These are phyloP conservation scores for Hippophae tibetana DNA, from an alignment of 306 rosid species.

Conservation along the genomic window DNA sequence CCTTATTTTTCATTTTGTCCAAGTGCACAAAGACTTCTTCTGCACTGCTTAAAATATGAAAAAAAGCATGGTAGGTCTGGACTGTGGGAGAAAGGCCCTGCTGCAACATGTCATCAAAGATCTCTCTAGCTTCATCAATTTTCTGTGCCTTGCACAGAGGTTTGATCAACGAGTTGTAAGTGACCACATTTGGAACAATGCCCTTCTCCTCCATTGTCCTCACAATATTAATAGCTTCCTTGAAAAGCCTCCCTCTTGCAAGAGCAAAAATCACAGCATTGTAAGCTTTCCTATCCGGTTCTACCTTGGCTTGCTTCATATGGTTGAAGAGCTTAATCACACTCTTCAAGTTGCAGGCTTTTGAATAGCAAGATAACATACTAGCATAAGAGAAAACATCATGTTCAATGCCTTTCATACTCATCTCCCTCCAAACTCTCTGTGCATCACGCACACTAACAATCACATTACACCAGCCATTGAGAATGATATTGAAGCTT, in stretches of 20 bases:
- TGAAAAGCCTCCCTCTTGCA: slow-evolving; percentile 49
- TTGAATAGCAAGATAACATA: slow-evolving; percentile 76
- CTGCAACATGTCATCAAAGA: slow-evolving; percentile 48
- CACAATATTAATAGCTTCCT: slow-evolving; percentile 53
- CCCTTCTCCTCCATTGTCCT: slow-evolving; percentile 55
- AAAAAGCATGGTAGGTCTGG: slow-evolving; percentile 75
- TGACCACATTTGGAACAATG: slow-evolving; percentile 50
- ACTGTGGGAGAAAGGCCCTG: slow-evolving; percentile 49
- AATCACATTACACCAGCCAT: slow-evolving; percentile 78
- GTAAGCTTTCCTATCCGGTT: slow-evolving; percentile 73
- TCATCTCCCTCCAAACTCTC: slow-evolving; percentile 80
- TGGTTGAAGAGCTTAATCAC: slow-evolving; percentile 52
- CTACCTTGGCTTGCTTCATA: slow-evolving; percentile 46
- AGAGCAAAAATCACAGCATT: slow-evolving; percentile 65
- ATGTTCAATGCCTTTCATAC: slow-evolving; percentile 43
- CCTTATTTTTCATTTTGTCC: slow-evolving; percentile 48
- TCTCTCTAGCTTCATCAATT: slow-evolving; percentile 46
- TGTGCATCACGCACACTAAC: slow-evolving; percentile 55
- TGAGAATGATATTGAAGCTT: slow-evolving; percentile 81
- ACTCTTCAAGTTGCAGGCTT: slow-evolving; percentile 45
- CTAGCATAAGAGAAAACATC: slow-evolving; percentile 73
- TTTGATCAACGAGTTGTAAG: slow-evolving; percentile 71
- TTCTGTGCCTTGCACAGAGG: slow-evolving; percentile 61
- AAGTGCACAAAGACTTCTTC: slow-evolving; percentile 60
- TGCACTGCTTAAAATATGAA: slow-evolving; percentile 41